A percentile compares a stretch with the other conserved stretches of the same genome.
Evolutionary conservation across 164 flowering plant genomes (phyloP).

Genomic region (Vitis amurensis): DNA sequence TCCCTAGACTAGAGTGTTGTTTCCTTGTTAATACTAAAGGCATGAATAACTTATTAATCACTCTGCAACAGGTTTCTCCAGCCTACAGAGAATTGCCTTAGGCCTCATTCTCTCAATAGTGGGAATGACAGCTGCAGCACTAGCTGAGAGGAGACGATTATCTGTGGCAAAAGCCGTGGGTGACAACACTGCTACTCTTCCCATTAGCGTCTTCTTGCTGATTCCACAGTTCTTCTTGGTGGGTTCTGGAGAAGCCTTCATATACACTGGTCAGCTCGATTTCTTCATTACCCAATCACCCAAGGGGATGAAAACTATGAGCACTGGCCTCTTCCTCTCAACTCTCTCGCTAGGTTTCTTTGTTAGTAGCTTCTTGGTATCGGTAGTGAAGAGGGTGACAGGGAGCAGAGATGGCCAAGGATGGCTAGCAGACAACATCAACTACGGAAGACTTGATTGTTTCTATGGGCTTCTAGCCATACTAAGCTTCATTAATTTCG

Average conservation of each 20-base stretch:
- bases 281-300: constrained; percentile 96
- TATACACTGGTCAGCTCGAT: constrained; percentile 95
- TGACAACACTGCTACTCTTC: constrained; percentile 32
- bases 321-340: constrained; percentile 94
- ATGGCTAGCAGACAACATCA: constrained; percentile 77
- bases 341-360: constrained; percentile 93
- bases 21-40: background rate
- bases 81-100: constrained; percentile 68
- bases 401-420: constrained; percentile 40
- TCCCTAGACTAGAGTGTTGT: background rate
- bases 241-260: constrained; percentile 94
- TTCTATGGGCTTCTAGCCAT: constrained; percentile 70
- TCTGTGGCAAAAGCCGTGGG: constrained; percentile 50
- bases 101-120: constrained; percentile 68
- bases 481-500: constrained; percentile 61
- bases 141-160: constrained; percentile 64
- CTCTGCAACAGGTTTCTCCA: constrained; percentile 62
- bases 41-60: background rate
- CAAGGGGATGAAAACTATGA: constrained; percentile 96
- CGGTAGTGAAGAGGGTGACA: constrained; percentile 63
- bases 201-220: constrained; percentile 66
- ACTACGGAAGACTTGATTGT: constrained; percentile 68
- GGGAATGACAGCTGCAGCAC: constrained; percentile 84
- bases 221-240: constrained; percentile 91
- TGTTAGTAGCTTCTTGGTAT: constrained; percentile 78